Evolutionary conservation across 2,329 filamentous ascomycete genomes (phyloP), one percentile per base, ranked within the genome.

Genomic region (Fusarium drepaniforme): DNA sequence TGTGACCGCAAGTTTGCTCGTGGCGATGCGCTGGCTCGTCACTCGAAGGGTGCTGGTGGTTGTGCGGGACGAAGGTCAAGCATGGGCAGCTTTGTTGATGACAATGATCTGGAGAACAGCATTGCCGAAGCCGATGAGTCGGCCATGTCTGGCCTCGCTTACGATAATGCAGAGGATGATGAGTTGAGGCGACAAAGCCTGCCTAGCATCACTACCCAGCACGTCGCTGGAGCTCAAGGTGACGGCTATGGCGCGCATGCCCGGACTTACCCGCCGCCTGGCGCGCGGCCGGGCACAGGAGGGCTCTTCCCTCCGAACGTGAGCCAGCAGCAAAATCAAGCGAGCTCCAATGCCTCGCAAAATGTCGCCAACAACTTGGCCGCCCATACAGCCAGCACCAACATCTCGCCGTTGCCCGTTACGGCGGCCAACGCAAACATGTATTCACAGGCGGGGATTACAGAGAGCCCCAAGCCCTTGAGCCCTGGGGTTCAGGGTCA

Each of bases 1-100:
- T 99, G 97, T 82, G 95, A 97, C 75, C 91, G 97, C 72, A 94
- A 96, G 77, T 99, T 99, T 84, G 97, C 97, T 53, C 93, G 97
- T 75, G 97, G 97, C 15, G 97, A 99, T 87, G 97, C 97, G 30
- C 86, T 99, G 64, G 97, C 97, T 53, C 91, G 97, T 70, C 97
- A 99, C 82, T 97, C 94, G 81, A 98, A 98, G 84, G 97, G 97
- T 38, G 94, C 96, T 64, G 97, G 97, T 64, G 97, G 97, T 58
- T 99, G 97, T 84, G 97, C 97, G 15, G 97, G 97, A 67, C 91
- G 97, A 67, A 90, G 97, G 75, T 92, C 95, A 44, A 98, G 96
- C 79, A 92, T 95, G 89, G 93, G 93, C 51, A 93, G 93, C 81
- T 97, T 95, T 82, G 93, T 91, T 33, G 92, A 93, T 21, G 93